Base-by-base conservation (phyloP, 495 filamentous ascomycete species). In the Chaetomium fimeti region DNA sequence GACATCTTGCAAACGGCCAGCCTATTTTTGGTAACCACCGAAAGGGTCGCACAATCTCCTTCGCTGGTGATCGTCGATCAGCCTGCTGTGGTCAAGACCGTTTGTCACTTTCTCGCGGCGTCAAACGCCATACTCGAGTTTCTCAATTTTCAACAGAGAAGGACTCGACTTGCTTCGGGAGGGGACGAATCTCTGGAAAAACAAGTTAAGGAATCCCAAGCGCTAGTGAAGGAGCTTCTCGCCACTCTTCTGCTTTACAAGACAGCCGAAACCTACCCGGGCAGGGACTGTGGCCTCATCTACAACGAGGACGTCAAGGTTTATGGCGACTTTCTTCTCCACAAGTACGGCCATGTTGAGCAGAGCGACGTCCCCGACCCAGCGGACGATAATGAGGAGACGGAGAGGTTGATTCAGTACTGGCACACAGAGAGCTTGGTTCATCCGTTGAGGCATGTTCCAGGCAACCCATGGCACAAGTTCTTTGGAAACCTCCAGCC, bases 401-500 rank as follows among this genome's bases (percentile, higher is more conserved):
- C 58, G 22, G 22, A 22, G 3, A 53, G 42, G 45, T 29, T 57
- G 24, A 49, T 40, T 28, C 22, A 24, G 20, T 61, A 61, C 57
- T 68, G 57, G 56, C 66, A 65, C 16, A 22, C 36, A 2, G 66
- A 68, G 15, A 40, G 27, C 27, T 6, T 61, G 20, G 56, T 47
- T 11, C 45, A 57, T 29, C 62, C 66, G 5, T 22, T 65, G 53
- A 61, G 62, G 40, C 66, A 61, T 29, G 62, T 68, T 12, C 66
- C 66, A 36, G 66, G 66, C 20, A 68, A 49, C 25, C 62, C 40
- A 11, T 68, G 66, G 66, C 62, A 68, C 62, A 68, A 68, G n/a
- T 68, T 68, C 45, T 65, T 68, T 51, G 66, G 62, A 25, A 58
- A 65, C 20, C 0, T 61, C 42, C 25, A 52, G 18, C 40, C 52